phyloP scores from a whole-genome alignment of 1,284 basidiomycete genomes.

The Hemileia vastatrix region DNA sequence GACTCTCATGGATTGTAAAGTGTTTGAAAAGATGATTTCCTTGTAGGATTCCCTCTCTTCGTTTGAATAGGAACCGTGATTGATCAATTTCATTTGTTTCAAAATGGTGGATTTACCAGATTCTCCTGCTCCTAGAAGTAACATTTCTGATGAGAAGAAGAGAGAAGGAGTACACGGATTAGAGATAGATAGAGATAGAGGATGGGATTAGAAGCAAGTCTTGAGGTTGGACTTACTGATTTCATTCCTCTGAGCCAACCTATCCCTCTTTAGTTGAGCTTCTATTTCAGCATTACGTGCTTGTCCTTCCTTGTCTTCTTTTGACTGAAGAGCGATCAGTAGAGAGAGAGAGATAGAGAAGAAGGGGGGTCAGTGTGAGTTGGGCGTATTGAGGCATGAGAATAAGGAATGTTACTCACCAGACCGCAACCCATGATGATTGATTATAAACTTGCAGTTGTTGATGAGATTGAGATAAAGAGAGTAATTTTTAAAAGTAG shows the following conservation, averaged over 20 bases:
- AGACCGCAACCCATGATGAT: constrained; percentile 12
- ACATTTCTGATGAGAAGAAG: too few relatives aligned
- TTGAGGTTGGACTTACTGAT: too few relatives aligned
- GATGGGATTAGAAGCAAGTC: too few relatives aligned
- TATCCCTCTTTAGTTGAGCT: constrained; percentile 83
- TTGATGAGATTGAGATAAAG: neutral
- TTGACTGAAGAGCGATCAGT: constrained; percentile 27
- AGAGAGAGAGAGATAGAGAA: too few relatives aligned
- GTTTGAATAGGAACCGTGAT: constrained; percentile 60
- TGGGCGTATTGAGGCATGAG: too few relatives aligned
- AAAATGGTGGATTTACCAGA: constrained; percentile 42
- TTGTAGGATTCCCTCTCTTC: constrained; percentile 89
- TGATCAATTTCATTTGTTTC: constrained; percentile 42
- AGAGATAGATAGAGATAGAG: too few relatives aligned
- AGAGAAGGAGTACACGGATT: too few relatives aligned
- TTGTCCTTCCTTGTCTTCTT: constrained; percentile 36
- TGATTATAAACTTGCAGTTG: neutral
- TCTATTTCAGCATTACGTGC: constrained; percentile 78
- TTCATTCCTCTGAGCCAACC: constrained; percentile 64
- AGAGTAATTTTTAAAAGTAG: neutral
- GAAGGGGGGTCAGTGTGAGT: too few relatives aligned
- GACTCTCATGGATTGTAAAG: constrained; percentile 76
- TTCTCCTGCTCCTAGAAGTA: constrained; percentile 41
- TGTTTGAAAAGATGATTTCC: constrained; percentile 94
- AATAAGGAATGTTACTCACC: too few relatives aligned